Evolutionary conservation across 75 land plant species (phyloP).

Genomic region (Sequoiadendron giganteum): DNA sequence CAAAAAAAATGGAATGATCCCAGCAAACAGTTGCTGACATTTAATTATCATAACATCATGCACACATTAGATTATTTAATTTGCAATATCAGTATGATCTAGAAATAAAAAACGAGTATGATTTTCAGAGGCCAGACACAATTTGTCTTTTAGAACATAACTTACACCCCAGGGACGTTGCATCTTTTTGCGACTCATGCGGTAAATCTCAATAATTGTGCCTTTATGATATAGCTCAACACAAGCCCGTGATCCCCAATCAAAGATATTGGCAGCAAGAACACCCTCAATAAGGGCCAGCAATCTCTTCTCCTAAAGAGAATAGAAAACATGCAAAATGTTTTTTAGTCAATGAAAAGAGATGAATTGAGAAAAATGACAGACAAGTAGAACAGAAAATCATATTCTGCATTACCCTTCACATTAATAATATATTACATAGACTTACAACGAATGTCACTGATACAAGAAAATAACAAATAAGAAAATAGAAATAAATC

Average conservation of each 20-base stretch:
- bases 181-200: conserved; percentile 99
- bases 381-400: neutral
- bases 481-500: neutral
- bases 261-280: conserved; percentile 98
- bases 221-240: conserved; percentile 96
- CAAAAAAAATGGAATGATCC: neutral
- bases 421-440: neutral
- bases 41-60: neutral
- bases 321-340: neutral
- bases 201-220: conserved; percentile 94
- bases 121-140: neutral
- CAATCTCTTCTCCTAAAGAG: conserved; percentile 71
- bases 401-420: neutral
- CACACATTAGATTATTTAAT: neutral
- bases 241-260: conserved; percentile 99
- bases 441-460: neutral
- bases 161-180: conserved; percentile 93
- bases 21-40: neutral
- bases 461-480: neutral
- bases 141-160: conserved; percentile 8
- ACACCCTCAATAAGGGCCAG: conserved; percentile 96
- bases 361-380: neutral
- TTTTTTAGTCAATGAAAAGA: neutral
- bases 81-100: neutral
- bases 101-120: neutral